A percentile compares a stretch with the other conserved stretches of the same genome.
These are phyloP conservation scores for Malassezia arunalokei DNA, from an alignment of 1,284 basidiomycete species.

Conservation along the genomic window DNA sequence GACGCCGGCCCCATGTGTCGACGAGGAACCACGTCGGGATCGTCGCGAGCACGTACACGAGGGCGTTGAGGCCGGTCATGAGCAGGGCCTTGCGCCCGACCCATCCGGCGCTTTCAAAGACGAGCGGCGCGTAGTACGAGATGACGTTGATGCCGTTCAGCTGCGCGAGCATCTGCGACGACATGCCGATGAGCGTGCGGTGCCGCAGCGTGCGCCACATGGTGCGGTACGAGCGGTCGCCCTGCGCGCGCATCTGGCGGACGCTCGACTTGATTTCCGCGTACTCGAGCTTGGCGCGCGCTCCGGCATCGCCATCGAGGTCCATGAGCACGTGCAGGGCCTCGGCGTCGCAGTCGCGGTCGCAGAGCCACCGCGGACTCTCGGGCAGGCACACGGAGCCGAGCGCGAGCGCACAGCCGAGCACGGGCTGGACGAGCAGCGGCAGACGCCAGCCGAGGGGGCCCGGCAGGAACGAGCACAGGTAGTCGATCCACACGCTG, in stretches of 20 bases:
- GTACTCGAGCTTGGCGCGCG: constrained; percentile 69
- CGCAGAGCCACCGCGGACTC: constrained; percentile 87
- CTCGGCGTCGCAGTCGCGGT: constrained; percentile 70
- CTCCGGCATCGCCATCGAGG: constrained; percentile 67
- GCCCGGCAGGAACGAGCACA: constrained; percentile 60
- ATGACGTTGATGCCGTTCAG: constrained; percentile 58
- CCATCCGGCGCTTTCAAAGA: constrained; percentile 69
- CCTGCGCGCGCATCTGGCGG: constrained; percentile 47
- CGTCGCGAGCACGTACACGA: constrained; percentile 57
- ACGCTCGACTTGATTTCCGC: constrained; percentile 75
- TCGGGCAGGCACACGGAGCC: constrained; percentile 84
- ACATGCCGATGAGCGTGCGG: constrained; percentile 89
- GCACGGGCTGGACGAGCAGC: constrained; percentile 52
- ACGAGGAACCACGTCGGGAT: constrained; percentile 76
- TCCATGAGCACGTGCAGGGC: constrained; percentile 81
- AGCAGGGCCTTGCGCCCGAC: constrained; percentile 88
- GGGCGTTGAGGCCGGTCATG: constrained; percentile 67
- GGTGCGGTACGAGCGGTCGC: constrained; percentile 64
- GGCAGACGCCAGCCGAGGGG: constrained; percentile 48
- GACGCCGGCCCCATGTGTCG: constrained; percentile 76
- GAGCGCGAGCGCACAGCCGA: constrained; percentile 66
- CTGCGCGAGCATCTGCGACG: constrained; percentile 89
- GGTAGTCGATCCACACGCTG: constrained; percentile 71
- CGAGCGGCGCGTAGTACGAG: constrained; percentile 65
- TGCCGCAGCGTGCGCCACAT: constrained; percentile 83